Percentiles rank a stretch among this genome's conserved stretches.
These are phyloP conservation scores for Pachysandra terminalis DNA, from an alignment of 164 flowering plant species.

Conservation along the genomic window DNA sequence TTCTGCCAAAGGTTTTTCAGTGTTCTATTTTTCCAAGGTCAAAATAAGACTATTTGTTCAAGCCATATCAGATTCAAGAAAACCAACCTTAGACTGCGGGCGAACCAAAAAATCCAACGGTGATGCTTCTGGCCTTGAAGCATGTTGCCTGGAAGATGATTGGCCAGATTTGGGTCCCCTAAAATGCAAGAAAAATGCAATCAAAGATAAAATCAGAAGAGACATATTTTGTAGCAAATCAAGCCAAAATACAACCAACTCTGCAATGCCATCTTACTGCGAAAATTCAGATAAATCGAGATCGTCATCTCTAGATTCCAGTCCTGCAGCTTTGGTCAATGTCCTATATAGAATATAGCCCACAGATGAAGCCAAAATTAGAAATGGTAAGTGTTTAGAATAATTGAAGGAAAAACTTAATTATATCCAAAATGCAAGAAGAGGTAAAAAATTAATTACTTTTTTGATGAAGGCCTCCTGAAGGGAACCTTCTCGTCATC, in stretches of 20 bases:
- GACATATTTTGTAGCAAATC: neutral
- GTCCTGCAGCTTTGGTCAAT: conserved; percentile 44
- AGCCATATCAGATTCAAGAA: conserved; percentile 81
- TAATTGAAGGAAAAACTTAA: neutral
- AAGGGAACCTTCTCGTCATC: conserved; percentile 73
- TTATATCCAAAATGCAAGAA: conserved; percentile 1
- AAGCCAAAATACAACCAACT: neutral
- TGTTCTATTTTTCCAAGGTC: no score
- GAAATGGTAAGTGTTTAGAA: neutral
- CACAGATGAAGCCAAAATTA: conserved; percentile 1
- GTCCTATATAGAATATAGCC: conserved; percentile 36
- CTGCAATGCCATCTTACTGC: conserved; percentile 41
- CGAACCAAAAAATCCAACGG: conserved; percentile 88
- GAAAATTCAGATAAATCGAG: conserved; percentile 68
- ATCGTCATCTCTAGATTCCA: conserved; percentile 83
- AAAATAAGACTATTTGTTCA: conserved; percentile 64
- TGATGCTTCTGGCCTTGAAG: conserved; percentile 90
- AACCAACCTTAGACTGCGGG: conserved; percentile 97
- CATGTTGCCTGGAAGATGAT: conserved; percentile 59
- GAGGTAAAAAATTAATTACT: conserved; percentile 31
- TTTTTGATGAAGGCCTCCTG: conserved; percentile 63
- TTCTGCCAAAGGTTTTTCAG: no score
- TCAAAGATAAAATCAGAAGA: neutral
- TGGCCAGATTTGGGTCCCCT: conserved; percentile 74
- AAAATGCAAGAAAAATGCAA: conserved; percentile 10